Evolutionary conservation across 345 rosid species (phyloP).

Genomic region (Gossypium stocksii): DNA sequence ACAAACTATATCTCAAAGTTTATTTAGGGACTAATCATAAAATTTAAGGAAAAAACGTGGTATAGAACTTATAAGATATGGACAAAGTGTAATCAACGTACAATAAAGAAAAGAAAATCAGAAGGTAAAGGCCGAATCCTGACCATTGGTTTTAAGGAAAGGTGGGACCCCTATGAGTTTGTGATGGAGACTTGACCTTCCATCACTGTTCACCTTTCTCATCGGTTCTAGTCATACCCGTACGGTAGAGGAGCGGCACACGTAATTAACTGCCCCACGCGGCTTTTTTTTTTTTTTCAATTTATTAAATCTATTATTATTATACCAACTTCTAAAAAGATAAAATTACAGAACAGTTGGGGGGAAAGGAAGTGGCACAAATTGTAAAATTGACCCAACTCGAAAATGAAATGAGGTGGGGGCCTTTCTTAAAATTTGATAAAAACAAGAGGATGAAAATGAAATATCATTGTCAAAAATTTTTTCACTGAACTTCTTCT

Average conservation of each 20-base stretch:
- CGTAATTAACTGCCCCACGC: conserved; percentile 12
- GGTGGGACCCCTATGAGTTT: conserved; percentile 3
- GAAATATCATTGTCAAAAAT: not conserved
- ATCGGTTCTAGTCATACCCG: conserved; percentile 11
- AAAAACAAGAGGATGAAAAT: not conserved
- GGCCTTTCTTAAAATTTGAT: not conserved
- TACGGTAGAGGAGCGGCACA: conserved; percentile 14
- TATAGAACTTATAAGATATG: not conserved
- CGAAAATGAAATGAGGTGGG: not conserved
- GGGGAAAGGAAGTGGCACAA: not conserved
- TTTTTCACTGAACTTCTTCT: not conserved
- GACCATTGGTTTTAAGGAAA: conserved; percentile 1
- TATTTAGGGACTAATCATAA: too few relatives aligned
- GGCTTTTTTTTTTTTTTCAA: not conserved
- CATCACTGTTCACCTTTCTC: not conserved
- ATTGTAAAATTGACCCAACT: not conserved
- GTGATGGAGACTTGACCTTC: conserved; percentile 8
- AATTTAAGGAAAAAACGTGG: not conserved
- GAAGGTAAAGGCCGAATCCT: conserved; percentile 4
- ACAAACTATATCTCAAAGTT: too few relatives aligned
- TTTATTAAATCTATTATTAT: not conserved
- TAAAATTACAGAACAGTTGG: not conserved
- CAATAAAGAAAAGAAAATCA: not conserved
- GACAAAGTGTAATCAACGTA: conserved; percentile 3
- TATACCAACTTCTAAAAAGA: not conserved